These are phyloP conservation scores for Senna siamea DNA, from an alignment of 306 rosid genomes.

Conservation along the genomic window DNA sequence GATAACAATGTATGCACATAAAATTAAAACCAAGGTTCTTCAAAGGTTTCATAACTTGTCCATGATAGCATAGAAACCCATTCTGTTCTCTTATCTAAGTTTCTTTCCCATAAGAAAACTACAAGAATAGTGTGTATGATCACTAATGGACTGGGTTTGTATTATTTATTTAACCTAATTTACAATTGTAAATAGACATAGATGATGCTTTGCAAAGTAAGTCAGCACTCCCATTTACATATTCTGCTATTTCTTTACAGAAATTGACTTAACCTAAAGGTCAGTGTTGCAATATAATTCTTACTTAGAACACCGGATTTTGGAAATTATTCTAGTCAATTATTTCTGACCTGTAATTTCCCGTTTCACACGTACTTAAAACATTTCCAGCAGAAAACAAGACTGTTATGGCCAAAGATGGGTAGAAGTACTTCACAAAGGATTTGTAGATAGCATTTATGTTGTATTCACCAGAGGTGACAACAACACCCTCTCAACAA, in stretches of 20 bases:
- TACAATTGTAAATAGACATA: too few species aligned
- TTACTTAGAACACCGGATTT: too few species aligned
- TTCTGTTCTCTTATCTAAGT: background rate
- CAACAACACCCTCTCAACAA: background rate
- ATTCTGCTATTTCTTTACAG: too few species aligned
- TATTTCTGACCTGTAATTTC: background rate
- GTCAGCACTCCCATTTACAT: too few species aligned
- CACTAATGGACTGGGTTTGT: too few species aligned
- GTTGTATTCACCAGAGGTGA: background rate
- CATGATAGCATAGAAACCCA: background rate
- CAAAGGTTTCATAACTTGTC: background rate
- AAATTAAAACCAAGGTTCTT: background rate
- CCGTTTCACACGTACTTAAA: background rate
- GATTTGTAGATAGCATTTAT: background rate
- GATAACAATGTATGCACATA: background rate
- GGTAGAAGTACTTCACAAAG: background rate
- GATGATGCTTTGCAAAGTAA: too few species aligned
- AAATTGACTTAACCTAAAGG: too few species aligned
- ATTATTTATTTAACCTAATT: too few species aligned
- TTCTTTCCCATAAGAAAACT: background rate
- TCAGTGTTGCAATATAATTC: too few species aligned
- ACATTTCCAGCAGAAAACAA: background rate
- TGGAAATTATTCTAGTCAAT: too few species aligned
- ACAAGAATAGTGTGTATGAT: too few species aligned
- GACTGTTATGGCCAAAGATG: background rate